Conservation (phyloP, 371 early-diverging fungal species). For the Thermomucor indicae-seudaticae region DNA sequence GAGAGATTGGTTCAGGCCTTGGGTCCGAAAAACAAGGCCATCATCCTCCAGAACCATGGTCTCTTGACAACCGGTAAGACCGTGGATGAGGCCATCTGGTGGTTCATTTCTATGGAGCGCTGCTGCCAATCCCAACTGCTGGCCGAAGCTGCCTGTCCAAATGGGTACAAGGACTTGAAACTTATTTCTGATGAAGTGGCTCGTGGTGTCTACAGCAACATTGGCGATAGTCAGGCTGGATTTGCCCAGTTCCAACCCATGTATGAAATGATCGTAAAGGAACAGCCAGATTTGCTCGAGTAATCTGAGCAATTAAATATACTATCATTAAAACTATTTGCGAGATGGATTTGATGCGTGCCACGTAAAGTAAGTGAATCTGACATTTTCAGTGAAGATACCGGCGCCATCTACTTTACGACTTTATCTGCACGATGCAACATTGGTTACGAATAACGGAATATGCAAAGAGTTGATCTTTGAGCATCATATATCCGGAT, state of each 20-base stretch:
- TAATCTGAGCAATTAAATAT: too few species aligned
- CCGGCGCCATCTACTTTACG: too few species aligned
- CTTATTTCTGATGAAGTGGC: constrained; percentile 45
- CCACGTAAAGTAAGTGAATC: too few species aligned
- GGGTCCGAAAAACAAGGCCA: constrained; percentile 41
- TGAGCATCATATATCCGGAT: too few species aligned
- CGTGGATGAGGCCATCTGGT: constrained; percentile 57
- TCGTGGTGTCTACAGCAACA: constrained; percentile 17
- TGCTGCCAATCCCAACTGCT: constrained; percentile 55
- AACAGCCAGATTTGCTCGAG: constrained; percentile 45
- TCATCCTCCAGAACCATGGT: constrained; percentile 61
- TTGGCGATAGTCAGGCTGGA: constrained; percentile 40
- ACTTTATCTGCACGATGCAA: too few species aligned
- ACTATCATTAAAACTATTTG: too few species aligned
- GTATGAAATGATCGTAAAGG: constrained; percentile 47
- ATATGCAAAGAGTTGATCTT: too few species aligned
- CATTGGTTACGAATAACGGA: too few species aligned
- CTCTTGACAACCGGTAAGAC: constrained; percentile 50
- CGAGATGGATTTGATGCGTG: too few species aligned
- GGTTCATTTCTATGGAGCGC: constrained; percentile 54
- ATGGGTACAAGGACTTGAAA: constrained; percentile 32
- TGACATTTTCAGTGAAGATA: too few species aligned
- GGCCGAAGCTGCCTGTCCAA: constrained; percentile 43
- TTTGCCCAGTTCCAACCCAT: constrained; percentile 57
- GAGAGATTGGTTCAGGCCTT: constrained; percentile 38